These are phyloP conservation scores for Rhazya stricta DNA, from an alignment of 257 asterid genomes.

Conservation along the genomic window DNA sequence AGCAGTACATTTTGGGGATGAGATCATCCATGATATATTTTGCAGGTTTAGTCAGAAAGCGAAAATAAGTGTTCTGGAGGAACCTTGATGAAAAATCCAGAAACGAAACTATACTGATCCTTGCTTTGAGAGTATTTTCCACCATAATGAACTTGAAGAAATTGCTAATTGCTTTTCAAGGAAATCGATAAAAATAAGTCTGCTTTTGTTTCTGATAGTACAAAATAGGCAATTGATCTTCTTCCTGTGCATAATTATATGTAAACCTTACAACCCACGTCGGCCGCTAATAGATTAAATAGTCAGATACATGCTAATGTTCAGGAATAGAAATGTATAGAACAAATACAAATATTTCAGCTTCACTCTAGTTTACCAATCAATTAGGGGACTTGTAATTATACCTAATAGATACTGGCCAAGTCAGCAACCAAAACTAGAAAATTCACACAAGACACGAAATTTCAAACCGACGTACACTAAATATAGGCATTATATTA, in stretches of 20 bases:
- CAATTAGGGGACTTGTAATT: background rate
- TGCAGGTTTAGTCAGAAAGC: constrained; percentile 11
- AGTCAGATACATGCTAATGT: background rate
- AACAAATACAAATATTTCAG: background rate
- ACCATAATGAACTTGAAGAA: too few relatives aligned
- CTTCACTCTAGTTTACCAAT: background rate
- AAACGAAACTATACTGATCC: background rate
- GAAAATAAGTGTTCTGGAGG: background rate
- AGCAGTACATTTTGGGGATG: constrained; percentile 37
- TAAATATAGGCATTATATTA: too few relatives aligned
- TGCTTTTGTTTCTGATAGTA: too few relatives aligned
- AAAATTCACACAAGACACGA: too few relatives aligned
- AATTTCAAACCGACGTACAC: too few relatives aligned
- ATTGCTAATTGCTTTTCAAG: too few relatives aligned
- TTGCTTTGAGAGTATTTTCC: constrained; percentile 13
- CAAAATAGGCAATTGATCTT: background rate
- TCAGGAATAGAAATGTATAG: background rate
- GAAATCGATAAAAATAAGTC: too few relatives aligned
- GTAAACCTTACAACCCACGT: background rate
- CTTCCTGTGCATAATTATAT: background rate
- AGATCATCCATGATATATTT: constrained; percentile 40
- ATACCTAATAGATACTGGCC: background rate
- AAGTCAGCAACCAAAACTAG: too few relatives aligned
- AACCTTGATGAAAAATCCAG: background rate
- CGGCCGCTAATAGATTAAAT: background rate